These are phyloP conservation scores for Gossypium rotundifolium DNA, from an alignment of 345 rosid genomes.

Conservation along the genomic window DNA sequence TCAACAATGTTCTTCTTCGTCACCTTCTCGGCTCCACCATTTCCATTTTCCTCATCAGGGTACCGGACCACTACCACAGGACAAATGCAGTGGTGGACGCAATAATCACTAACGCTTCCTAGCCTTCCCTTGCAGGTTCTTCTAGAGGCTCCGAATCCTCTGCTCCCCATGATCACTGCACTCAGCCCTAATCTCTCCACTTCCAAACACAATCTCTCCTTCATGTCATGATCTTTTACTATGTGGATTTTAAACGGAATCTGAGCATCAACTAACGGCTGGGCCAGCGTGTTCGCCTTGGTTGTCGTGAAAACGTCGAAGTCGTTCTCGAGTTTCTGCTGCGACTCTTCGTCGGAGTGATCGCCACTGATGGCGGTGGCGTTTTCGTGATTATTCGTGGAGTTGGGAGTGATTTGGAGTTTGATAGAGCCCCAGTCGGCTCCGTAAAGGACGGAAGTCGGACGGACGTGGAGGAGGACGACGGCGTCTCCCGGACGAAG, in stretches of 20 bases:
- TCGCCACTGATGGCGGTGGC: not conserved
- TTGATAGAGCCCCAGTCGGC: constrained; percentile 70
- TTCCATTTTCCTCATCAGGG: constrained; percentile 32
- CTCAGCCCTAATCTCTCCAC: constrained; percentile 79
- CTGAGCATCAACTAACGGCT: constrained; percentile 60
- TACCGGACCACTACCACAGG: constrained; percentile 70
- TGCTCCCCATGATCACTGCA: constrained; percentile 82
- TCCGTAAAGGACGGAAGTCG: constrained; percentile 57
- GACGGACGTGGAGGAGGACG: constrained; percentile 55
- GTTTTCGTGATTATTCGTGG: not conserved
- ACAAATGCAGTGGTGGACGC: constrained; percentile 80
- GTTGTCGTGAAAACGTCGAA: constrained; percentile 51
- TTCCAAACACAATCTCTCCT: constrained; percentile 84
- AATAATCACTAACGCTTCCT: constrained; percentile 84
- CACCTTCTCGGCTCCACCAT: constrained; percentile 3
- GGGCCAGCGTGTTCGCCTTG: constrained; percentile 55
- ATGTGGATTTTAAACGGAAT: constrained; percentile 68
- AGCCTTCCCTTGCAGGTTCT: constrained; percentile 47
- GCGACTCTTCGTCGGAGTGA: constrained; percentile 19
- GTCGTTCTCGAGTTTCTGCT: constrained; percentile 49
- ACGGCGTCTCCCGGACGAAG: constrained; percentile 61
- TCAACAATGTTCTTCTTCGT: constrained; percentile 7
- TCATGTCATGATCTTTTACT: constrained; percentile 86
- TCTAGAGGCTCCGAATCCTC: constrained; percentile 69
- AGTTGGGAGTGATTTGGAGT: constrained; percentile 20